phyloP scores from a whole-genome alignment of 2,329 filamentous ascomycete genomes.

The Biscogniauxia marginata region DNA sequence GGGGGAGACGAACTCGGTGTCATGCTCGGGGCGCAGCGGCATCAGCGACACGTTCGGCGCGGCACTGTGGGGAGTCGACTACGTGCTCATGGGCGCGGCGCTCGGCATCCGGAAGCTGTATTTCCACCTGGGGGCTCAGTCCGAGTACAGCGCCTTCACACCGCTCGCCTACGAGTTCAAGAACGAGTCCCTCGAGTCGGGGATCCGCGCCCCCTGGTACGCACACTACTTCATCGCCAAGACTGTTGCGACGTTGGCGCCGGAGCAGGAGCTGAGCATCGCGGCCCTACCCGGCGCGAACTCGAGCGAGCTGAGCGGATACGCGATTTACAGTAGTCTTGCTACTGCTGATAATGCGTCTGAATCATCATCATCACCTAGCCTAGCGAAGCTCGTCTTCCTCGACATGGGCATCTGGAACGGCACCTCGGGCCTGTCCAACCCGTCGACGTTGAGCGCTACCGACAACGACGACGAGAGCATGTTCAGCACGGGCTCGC shows the following conservation, averaged over 20 bases:
- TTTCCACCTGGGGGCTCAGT: conserved; percentile 44
- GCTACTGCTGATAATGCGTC: too few species aligned
- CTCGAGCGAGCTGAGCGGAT: conserved; percentile 34
- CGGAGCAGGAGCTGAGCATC: conserved; percentile 17
- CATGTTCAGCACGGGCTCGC: conserved; percentile 28
- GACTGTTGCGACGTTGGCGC: too few species aligned
- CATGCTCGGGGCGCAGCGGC: conserved; percentile 38
- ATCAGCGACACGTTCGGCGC: conserved; percentile 48
- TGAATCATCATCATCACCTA: too few species aligned
- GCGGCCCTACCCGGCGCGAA: conserved; percentile 35
- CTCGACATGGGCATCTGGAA: conserved; percentile 39
- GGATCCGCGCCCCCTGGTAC: conserved; percentile 35
- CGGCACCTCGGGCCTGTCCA: conserved; percentile 34
- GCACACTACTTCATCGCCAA: conserved; percentile 35
- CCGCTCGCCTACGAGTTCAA: conserved; percentile 29
- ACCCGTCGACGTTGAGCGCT: conserved; percentile 33
- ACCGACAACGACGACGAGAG: conserved; percentile 28
- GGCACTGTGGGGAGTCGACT: conserved; percentile 49
- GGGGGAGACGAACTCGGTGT: conserved; percentile 48
- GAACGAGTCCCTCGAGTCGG: conserved; percentile 30
- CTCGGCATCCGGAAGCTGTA: conserved; percentile 37
- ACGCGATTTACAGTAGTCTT: conserved; percentile 31
- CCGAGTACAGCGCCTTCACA: conserved; percentile 34
- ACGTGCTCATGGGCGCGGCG: conserved; percentile 37
- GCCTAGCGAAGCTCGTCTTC: conserved; percentile 35